These are phyloP conservation scores for Iris pallida DNA, from an alignment of 116 monocot species.

Conservation along the genomic window DNA sequence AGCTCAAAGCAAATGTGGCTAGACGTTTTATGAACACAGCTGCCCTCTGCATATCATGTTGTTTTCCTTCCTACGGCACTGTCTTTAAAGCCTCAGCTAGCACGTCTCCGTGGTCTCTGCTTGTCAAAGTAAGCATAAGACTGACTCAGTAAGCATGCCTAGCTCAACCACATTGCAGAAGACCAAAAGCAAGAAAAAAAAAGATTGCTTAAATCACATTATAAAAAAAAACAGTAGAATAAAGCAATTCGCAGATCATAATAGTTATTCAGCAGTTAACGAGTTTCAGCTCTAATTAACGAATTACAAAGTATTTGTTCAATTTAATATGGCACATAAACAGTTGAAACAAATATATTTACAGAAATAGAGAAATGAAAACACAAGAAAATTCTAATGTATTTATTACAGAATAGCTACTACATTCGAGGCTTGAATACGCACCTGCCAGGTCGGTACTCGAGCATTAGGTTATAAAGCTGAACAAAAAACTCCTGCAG, in stretches of 20 bases:
- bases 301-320: too few species aligned
- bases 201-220: too few species aligned
- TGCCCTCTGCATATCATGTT: conserved; percentile 85
- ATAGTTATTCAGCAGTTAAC: too few species aligned
- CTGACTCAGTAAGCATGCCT: too few species aligned
- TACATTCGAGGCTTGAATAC: background rate
- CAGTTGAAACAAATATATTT: too few species aligned
- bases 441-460: conserved; percentile 86
- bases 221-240: too few species aligned
- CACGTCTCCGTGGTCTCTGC: conserved; percentile 67
- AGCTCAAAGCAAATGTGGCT: conserved; percentile 73
- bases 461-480: conserved; percentile 82
- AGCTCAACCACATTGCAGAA: background rate
- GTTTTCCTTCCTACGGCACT: conserved; percentile 88
- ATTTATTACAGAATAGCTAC: background rate
- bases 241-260: too few species aligned
- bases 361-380: too few species aligned
- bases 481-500: conserved; percentile 87
- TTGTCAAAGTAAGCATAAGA: background rate
- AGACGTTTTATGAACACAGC: conserved; percentile 85
- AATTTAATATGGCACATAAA: too few species aligned
- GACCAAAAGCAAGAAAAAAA: background rate
- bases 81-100: conserved; percentile 72
- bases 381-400: too few species aligned
- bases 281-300: too few species aligned